A percentile compares a stretch with the other conserved stretches of the same genome.
These are phyloP conservation scores for Taiozyma sp. DNA, from an alignment of 1,139 yeast species.

Conservation along the genomic window DNA sequence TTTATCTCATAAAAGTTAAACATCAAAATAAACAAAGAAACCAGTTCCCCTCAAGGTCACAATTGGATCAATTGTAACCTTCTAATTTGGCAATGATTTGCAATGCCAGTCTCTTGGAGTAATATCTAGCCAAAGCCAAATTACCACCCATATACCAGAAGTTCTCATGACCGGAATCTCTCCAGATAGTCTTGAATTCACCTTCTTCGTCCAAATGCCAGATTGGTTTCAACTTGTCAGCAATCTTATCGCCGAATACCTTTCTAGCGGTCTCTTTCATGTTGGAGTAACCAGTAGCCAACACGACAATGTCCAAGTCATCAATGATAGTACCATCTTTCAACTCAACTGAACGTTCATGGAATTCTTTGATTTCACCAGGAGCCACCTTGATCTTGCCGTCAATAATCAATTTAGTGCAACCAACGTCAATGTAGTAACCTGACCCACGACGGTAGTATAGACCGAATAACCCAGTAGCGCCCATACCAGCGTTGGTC, in stretches of 20 bases:
- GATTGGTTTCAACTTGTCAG: constrained; percentile 30
- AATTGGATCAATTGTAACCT: constrained; percentile 12
- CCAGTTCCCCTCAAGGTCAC: too few relatives aligned
- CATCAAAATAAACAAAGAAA: not conserved
- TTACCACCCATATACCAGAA: constrained; percentile 46
- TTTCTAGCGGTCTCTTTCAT: constrained; percentile 37
- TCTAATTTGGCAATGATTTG: constrained; percentile 30
- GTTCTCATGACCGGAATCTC: constrained; percentile 33
- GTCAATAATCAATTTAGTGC: constrained; percentile 34
- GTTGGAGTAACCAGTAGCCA: constrained; percentile 42
- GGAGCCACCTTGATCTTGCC: constrained; percentile 34
- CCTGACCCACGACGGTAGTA: constrained; percentile 41
- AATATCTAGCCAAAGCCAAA: constrained; percentile 43
- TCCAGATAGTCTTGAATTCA: constrained; percentile 34
- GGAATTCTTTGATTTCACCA: constrained; percentile 32
- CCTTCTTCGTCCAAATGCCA: constrained; percentile 37
- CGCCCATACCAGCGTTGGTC: constrained; percentile 39
- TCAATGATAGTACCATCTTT: constrained; percentile 34
- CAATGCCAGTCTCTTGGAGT: constrained; percentile 32
- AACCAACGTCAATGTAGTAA: constrained; percentile 42
- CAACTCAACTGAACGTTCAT: constrained; percentile 33
- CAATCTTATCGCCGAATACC: constrained; percentile 33
- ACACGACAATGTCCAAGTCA: constrained; percentile 34
- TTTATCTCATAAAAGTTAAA: not conserved
- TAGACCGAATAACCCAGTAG: constrained; percentile 38